Base-by-base conservation (phyloP, 2,329 filamentous ascomycete species). In the Colletotrichum melonis region DNA sequence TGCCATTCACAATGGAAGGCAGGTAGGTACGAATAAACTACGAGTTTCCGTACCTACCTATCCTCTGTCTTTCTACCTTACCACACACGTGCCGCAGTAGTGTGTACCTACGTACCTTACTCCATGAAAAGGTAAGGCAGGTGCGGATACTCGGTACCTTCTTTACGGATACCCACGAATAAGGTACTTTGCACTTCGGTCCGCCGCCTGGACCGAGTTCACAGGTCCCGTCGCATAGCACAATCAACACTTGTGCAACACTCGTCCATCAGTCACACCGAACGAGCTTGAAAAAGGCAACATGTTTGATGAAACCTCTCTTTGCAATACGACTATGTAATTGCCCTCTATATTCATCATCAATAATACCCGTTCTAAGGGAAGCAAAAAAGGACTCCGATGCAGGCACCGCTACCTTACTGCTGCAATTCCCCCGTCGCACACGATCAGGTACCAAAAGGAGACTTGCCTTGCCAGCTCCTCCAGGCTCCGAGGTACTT, bases 401-500 rank as follows among this genome's bases (percentile, higher is more conserved):
- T 42, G 38, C 38, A 19, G 38, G 38, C 38, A 19, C 42, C 42
- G 42, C 19, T 49, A 9, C 30, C 30, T 11, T 32, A 4, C 4
- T 22, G 19, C 19, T 22, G 19, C 42, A 11, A 49, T 49, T 22
- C 42, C 42, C 38, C 16, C 16, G 19, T 42, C 46, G 28, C n/a
- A 38, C 46, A 3, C 62, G 62, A 26, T 49, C 46, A 8, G n/a
- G 22, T 56, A 70, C 67, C 16, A 5, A 38, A 28, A 30, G 8
- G 35, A 38, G 26, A 60, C 62, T 28, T 65, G 12, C 26, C 49
- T 5, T 16, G 19, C 22, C 11, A 24, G 24, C 59, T 8, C 35
- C 46, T 30, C 42, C 42, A 60, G 60, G 22, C 49, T 70, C 67
- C 71, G 28, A 60, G 69, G 57, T 63, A 74, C 68, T 28, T 68